Percentiles rank a stretch among this genome's conserved stretches.
Conservation (phyloP, 495 filamentous ascomycete genomes). For the Glarea lozoyensis region DNA sequence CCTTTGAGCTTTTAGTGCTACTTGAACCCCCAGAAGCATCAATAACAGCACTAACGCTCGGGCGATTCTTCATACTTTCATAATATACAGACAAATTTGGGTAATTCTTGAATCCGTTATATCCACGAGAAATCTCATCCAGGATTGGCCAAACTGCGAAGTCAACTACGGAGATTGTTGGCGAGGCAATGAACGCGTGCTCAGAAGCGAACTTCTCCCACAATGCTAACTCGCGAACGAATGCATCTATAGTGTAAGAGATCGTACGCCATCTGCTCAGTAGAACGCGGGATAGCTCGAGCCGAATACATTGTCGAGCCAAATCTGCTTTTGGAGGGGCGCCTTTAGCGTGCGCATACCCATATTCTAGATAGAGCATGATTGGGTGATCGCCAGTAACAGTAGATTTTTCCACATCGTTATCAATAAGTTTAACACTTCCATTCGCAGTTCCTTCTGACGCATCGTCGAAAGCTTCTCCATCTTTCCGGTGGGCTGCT, state of each 20-base stretch:
- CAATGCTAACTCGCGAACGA: constrained; percentile 27
- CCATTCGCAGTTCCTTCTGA: constrained; percentile 23
- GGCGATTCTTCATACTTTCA: constrained; percentile 2
- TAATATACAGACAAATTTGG: constrained; percentile 8
- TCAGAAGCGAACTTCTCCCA: constrained; percentile 43
- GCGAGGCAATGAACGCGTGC: constrained; percentile 48
- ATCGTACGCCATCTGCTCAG: constrained; percentile 25
- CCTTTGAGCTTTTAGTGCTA: too few species aligned
- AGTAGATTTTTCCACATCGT: constrained; percentile 35
- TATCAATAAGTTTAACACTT: constrained; percentile 46
- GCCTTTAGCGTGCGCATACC: constrained; percentile 26
- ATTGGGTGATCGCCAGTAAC: constrained; percentile 40
- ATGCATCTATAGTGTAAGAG: constrained; percentile 16
- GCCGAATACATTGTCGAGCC: constrained; percentile 26
- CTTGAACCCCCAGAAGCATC: too few species aligned
- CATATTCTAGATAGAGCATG: constrained; percentile 45
- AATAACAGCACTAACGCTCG: too few species aligned
- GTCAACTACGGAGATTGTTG: constrained; percentile 51
- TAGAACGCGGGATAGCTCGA: constrained; percentile 31
- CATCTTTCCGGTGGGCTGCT: constrained; percentile 25
- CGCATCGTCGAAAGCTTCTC: constrained; percentile 17
- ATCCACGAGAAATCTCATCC: too few species aligned
- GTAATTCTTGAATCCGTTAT: too few species aligned
- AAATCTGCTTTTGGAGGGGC: constrained; percentile 22
- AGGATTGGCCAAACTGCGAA: constrained; percentile 66